Base-by-base conservation (phyloP, 768 basidiomycete species). In the Neoboletus brunneissimus region DNA sequence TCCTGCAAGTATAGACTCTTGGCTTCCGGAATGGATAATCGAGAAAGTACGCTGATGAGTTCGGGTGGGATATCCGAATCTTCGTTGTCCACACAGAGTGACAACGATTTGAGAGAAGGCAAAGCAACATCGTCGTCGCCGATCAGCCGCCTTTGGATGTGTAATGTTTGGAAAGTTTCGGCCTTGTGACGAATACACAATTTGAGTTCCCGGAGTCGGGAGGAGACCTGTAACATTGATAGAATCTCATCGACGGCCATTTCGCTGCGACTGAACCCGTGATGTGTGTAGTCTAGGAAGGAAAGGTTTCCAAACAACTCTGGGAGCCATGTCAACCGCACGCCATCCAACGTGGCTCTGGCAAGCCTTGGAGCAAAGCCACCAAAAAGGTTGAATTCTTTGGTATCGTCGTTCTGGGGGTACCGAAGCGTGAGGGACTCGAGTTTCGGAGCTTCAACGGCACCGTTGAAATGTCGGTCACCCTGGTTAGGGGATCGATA, bases 271-370 rank as follows among this genome's bases (percentile, higher is more conserved):
- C 79, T 86, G 70, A 88, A 87, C 22, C 84, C 82, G 56, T 88
- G 87, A 61, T 89, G 87, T 1, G 84, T 83, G 61, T 88, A 89
- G 68, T 89, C 84, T 42, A 90, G 76, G 63, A 75, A 81, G 7
- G 79, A 80, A 43, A 89, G 74, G 64, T 85, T 84, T 38, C 74
- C 73, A 62, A 84, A 89, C 34, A 89, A 73, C 11, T 79, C 80
- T 34, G 86, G 82, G 13, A 79, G 66, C 86, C 87, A 88, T 4
- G 77, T 70, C 50, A 89, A 67, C 56, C 84, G 79, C 41, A 88
- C 79, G 4, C 88, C 88, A 52, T 86, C 80, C n/a, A 89, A 56
- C 2, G 81, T 83, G 44, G 81, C 75, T 20, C 77, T 76, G 35
- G 77, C 73, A 6, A 90, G 76, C 23, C 72, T 77, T 6, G 88